Base-by-base conservation (phyloP, 176 grass and related monocot species). In the Avena insularis region DNA sequence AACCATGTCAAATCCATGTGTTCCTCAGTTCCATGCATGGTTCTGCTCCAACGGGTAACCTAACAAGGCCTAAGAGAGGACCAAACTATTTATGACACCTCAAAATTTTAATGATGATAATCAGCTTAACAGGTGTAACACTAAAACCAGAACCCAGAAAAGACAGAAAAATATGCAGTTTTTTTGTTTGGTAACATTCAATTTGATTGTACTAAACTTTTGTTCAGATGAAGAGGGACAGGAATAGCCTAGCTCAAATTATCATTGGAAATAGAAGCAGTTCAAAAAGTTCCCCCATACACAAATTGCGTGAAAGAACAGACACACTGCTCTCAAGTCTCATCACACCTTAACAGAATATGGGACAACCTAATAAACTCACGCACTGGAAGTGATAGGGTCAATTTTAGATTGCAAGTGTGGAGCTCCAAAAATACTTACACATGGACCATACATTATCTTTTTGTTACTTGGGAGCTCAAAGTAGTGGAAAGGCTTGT, bases 41-140 rank as follows among this genome's bases (percentile, higher is more conserved):
- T 38, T 38, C 36, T 4, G 36, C 5, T 38, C 36, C 36, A 38
- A 38, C 36, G 36, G 36, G 36, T 38, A 38, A 38, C 36, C 36
- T 3, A 38, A 38, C 36, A 38, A 38, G 36, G 36, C 36, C 36
- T 38, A 38, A 38, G 36, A 75, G 23, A 75, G 47, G 25, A 31
- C 73, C 53, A 31, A 53, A 14, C 27, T 66, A 35, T 51, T 33
- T 53, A 14, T 23, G 21, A 75, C 50, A 50, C 45, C n/a, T 51
- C 71, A 75, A 0, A 50, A 29, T 51, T 29, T 7, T 75, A 75
- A 75, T 51, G 71, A 51, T 27, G n/a, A 75, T 75, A 75, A 29
- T 29, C 25, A 31, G 1, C 16, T 54, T 33, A 17, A 16, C 72
- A 21, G 14, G 21, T 75, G 72, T 75, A 75, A 29, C 25, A 46